These are phyloP conservation scores for Capsella rubella DNA, from an alignment of 441 rosid genomes.

Conservation along the genomic window DNA sequence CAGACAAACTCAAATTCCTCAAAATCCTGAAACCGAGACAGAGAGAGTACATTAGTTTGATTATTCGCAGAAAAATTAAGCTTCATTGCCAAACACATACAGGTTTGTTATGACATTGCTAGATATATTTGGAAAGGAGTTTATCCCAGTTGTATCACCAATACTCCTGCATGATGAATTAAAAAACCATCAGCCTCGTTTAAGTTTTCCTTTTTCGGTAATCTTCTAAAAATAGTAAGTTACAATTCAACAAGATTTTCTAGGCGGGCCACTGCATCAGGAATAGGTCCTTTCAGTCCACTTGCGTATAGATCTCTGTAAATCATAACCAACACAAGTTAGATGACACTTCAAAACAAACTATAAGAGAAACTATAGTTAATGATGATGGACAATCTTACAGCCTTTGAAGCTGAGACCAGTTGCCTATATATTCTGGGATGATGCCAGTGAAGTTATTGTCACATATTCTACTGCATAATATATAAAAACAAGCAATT, in stretches of 20 bases:
- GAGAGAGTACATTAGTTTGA: neutral
- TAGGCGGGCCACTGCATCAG: constrained; percentile 31
- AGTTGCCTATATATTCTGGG: constrained; percentile 37
- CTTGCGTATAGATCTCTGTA: constrained; percentile 36
- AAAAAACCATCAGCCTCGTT: neutral
- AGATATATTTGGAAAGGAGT: constrained; percentile 32
- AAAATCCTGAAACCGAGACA: constrained; percentile 22
- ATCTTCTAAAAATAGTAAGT: neutral
- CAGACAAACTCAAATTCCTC: constrained; percentile 35
- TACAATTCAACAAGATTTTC: constrained; percentile 29
- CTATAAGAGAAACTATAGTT: neutral
- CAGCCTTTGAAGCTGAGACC: constrained; percentile 26
- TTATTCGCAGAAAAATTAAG: too few relatives aligned
- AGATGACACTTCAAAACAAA: neutral
- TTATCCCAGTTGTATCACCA: constrained; percentile 32
- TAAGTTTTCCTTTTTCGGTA: neutral
- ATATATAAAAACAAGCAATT: neutral
- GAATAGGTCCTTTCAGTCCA: constrained; percentile 46
- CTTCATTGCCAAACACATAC: neutral
- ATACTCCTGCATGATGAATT: constrained; percentile 26
- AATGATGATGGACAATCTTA: constrained; percentile 18
- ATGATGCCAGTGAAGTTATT: constrained; percentile 35
- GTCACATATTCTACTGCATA: constrained; percentile 32
- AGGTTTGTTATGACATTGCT: constrained; percentile 14
- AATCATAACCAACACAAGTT: neutral